Percentiles rank a stretch among this genome's conserved stretches.
These are phyloP conservation scores for Boletus smithii DNA, from an alignment of 1,284 basidiomycete genomes.

Conservation along the genomic window DNA sequence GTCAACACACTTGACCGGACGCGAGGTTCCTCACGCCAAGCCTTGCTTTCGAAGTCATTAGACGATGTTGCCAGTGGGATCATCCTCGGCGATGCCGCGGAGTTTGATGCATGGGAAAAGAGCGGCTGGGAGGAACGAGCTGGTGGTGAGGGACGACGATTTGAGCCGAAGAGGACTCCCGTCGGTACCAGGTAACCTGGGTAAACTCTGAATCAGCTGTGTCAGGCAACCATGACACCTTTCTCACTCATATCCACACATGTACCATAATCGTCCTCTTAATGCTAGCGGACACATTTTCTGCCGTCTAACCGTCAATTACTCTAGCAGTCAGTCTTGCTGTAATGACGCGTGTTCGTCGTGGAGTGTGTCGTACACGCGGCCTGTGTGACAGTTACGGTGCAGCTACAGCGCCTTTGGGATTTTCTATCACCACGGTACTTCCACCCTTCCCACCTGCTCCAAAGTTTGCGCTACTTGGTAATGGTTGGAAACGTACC, in stretches of 20 bases:
- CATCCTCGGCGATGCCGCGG: conserved; percentile 32
- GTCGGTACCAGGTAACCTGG: conserved; percentile 21
- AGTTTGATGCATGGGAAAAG: conserved; percentile 50
- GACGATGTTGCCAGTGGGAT: conserved; percentile 2
- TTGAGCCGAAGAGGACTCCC: conserved; percentile 37
- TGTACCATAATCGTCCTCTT: conserved; percentile 21
- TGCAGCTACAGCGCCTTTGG: conserved; percentile 7
- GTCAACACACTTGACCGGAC: conserved; percentile 32
- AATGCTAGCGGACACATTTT: background rate
- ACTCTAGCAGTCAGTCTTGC: too few species aligned
- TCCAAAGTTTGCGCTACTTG: too few species aligned
- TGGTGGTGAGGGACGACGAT: conserved; percentile 38
- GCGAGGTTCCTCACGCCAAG: conserved; percentile 15
- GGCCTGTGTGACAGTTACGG: conserved; percentile 23
- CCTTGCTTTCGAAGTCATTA: conserved; percentile 3
- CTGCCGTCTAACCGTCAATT: too few species aligned
- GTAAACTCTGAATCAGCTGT: too few species aligned
- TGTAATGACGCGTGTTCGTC: background rate
- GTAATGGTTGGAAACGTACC: conserved; percentile 23
- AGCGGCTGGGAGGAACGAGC: conserved; percentile 54
- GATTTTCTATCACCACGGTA: conserved; percentile 9
- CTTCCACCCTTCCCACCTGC: conserved; percentile 4
- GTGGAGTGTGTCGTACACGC: conserved; percentile 23
- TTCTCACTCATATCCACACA: conserved; percentile 3
- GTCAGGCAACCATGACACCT: background rate